Evolutionary conservation across 23 red algal species (phyloP).

Genomic region (Gracilaria caudata): DNA sequence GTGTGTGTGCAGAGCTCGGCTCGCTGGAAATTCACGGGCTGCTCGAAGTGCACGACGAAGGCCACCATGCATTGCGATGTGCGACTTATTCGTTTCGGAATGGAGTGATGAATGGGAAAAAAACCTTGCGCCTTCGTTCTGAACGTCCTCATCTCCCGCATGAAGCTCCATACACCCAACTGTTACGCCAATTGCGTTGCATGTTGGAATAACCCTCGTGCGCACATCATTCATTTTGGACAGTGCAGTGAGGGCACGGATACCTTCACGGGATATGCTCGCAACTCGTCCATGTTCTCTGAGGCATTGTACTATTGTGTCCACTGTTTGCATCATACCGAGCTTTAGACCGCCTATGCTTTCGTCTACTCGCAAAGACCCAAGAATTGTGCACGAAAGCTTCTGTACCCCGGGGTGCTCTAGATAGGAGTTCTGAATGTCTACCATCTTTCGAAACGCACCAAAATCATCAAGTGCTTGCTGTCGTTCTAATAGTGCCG

Average conservation of each 20-base stretch:
- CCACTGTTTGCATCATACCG: background rate
- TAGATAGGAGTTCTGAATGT: background rate
- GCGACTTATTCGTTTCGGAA: slow-evolving; percentile 46
- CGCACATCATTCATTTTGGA: slow-evolving; percentile 34
- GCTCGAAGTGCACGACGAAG: slow-evolving; percentile 31
- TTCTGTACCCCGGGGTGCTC: slow-evolving; percentile 9
- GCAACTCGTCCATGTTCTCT: background rate
- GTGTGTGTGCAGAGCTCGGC: slow-evolving; percentile 22
- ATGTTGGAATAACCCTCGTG: background rate
- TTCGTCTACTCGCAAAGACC: slow-evolving; percentile 10
- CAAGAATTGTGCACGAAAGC: slow-evolving; percentile 5
- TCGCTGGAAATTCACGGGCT: slow-evolving; percentile 10
- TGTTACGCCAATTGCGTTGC: slow-evolving; percentile 16
- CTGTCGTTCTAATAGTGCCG: slow-evolving; percentile 44
- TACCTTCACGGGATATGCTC: background rate
- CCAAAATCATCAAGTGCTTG: slow-evolving; percentile 49
- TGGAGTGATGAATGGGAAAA: slow-evolving; percentile 23
- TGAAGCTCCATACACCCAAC: slow-evolving; percentile 23
- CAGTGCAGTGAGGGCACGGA: slow-evolving; percentile 25
- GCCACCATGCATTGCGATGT: slow-evolving; percentile 35
- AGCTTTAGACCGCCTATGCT: background rate
- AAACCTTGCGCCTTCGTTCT: slow-evolving; percentile 18
- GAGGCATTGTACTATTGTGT: slow-evolving; percentile 17
- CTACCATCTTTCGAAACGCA: slow-evolving; percentile 25
- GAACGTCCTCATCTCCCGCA: slow-evolving; percentile 8